phyloP scores from a whole-genome alignment of 306 rosid species.

The Nissolia schottii region DNA sequence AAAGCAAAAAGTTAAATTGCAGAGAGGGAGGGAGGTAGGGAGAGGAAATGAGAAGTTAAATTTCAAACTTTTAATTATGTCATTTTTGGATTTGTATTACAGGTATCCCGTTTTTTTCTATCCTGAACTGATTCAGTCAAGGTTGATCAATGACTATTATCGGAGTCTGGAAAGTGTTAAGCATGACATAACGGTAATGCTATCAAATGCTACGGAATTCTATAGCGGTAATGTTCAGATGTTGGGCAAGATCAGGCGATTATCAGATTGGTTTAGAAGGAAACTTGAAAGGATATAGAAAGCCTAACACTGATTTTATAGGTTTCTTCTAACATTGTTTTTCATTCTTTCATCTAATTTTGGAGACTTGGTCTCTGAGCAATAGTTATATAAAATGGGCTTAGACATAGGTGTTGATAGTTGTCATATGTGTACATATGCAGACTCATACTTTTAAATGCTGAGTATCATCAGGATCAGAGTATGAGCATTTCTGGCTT shows the following conservation, averaged over 20 bases:
- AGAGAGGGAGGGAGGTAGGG: background rate
- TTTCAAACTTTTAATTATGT: constrained; percentile 3
- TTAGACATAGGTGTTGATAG: constrained; percentile 23
- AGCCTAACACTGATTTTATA: constrained; percentile 18
- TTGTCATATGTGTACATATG: constrained; percentile 16
- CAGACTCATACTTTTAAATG: constrained; percentile 10
- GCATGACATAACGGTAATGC: constrained; percentile 64
- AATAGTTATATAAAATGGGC: constrained; percentile 29
- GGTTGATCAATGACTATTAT: constrained; percentile 62
- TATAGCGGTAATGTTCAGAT: constrained; percentile 27
- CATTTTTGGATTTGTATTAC: constrained; percentile 30
- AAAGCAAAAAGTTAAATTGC: background rate
- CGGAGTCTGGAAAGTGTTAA: constrained; percentile 63
- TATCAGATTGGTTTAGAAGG: constrained; percentile 46
- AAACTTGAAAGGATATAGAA: constrained; percentile 56
- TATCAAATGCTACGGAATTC: constrained; percentile 47
- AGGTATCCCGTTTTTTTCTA: constrained; percentile 63
- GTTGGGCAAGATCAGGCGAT: constrained; percentile 33
- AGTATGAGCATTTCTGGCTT: background rate
- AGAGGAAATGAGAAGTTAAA: background rate
- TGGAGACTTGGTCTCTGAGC: constrained; percentile 20
- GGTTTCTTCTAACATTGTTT: constrained; percentile 6
- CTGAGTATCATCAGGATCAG: background rate
- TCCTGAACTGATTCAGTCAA: constrained; percentile 61
- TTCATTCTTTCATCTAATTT: constrained; percentile 43